Base-by-base conservation (phyloP, 441 rosid genomes). In the Syzygium malaccense region DNA sequence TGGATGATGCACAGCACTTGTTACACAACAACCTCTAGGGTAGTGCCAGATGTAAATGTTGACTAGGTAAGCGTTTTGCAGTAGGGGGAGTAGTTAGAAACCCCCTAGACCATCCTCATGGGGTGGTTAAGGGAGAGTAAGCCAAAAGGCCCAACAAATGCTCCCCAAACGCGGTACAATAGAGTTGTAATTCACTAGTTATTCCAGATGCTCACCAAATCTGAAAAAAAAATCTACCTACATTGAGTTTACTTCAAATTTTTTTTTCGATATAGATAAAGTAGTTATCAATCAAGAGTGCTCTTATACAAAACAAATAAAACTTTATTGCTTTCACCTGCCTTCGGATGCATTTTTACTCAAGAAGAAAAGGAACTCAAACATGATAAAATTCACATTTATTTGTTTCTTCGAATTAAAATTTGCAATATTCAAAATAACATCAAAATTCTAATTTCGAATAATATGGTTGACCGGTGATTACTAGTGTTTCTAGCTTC, bases 21-120 rank as follows among this genome's bases (percentile, higher is more conserved):
- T 26, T 60, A 14, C 17, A 5, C 17, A 25, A 25, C 62, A 57
- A 57, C 26, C 62, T n/a, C 14, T 25, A 0, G 86, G 32, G 68
- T 87, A 68, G 68, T 54, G 88, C 19, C 54, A 85, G 60, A 87
- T 87, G 28, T 71, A 87, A 87, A 71, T 55, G 86, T 87, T 87
- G 66, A 71, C 64, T 30, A 71, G 88, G 86, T 75, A 41, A 87
- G 30, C 53, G 28, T 78, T 11, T 45, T 0, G 66, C 32, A 66
- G 64, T 66, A 79, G 48, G 60, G 30, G 64, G 1, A 78, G 58
- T 8, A 30, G 33, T 48, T 33, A 64, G 14, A 37, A 57, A 30
- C 49, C 80, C 18, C 13, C 7, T 23, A 48, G 26, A 51, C 85
- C 49, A 41, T 7, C 45, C 45, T 41, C 45, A 41, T 41, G 45